These are phyloP conservation scores for button mushroom (Agaricus bisporus) DNA, from an alignment of 768 basidiomycete genomes.

Conservation along the genomic window DNA sequence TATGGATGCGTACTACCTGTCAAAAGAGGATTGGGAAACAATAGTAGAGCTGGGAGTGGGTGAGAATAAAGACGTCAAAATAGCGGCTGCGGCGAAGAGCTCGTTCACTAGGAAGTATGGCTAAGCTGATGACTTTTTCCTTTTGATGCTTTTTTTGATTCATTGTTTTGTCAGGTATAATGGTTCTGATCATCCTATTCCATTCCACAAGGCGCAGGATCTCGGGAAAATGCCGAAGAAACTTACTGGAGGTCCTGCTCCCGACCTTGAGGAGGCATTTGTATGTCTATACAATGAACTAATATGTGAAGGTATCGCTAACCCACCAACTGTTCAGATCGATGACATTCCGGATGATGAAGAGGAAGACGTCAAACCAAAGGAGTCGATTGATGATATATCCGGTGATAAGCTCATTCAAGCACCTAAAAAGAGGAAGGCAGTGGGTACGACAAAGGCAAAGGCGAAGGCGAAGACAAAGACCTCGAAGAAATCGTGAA, in stretches of 20 bases:
- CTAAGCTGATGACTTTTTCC: constrained; percentile 1
- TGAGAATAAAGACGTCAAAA: constrained; percentile 76
- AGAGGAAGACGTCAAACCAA: constrained; percentile 27
- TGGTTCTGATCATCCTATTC: constrained; percentile 81
- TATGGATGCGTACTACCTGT: constrained; percentile 94
- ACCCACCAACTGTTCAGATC: constrained; percentile 14
- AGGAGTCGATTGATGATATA: constrained; percentile 38
- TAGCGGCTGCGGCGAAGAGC: constrained; percentile 74
- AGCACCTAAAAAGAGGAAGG: constrained; percentile 41
- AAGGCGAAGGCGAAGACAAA: constrained; percentile 12
- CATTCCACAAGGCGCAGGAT: constrained; percentile 87
- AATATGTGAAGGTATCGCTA: constrained; percentile 1
- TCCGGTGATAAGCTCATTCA: constrained; percentile 57
- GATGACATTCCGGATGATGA: constrained; percentile 31
- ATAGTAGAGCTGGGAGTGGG: constrained; percentile 91
- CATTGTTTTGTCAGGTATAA: constrained; percentile 70
- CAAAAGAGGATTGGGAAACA: constrained; percentile 96
- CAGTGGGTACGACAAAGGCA: constrained; percentile 15
- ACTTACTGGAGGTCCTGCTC: constrained; percentile 64
- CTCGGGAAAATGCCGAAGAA: constrained; percentile 79
- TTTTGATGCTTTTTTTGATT: not conserved
- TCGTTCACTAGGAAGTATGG: constrained; percentile 83
- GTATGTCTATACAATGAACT: constrained; percentile 24
- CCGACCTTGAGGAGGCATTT: constrained; percentile 90
- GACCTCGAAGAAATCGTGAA: too few species aligned